Evolutionary conservation across 768 basidiomycete species (phyloP).

Genomic region (Boletus subcaerulescens): DNA sequence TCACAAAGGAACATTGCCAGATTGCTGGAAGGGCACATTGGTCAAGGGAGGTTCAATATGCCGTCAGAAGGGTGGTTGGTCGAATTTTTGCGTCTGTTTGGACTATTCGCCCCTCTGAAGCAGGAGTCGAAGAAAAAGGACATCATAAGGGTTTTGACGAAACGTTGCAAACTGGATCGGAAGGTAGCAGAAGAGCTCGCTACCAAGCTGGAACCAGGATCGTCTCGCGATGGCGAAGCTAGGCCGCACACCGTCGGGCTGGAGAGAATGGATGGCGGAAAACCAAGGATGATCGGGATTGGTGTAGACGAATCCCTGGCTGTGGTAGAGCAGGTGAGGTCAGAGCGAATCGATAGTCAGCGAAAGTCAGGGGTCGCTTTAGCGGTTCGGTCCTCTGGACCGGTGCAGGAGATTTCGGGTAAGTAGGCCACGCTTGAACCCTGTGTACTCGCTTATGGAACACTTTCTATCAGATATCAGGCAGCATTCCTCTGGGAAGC

Average conservation of each 20-base stretch:
- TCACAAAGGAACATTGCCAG: constrained; percentile 18
- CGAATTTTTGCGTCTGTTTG: constrained; percentile 25
- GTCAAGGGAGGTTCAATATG: constrained; percentile 23
- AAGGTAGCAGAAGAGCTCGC: constrained; percentile 23
- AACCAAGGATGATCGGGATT: neutral
- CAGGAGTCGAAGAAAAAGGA: constrained; percentile 22
- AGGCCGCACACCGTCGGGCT: neutral
- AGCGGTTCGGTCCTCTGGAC: neutral
- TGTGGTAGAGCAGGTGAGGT: too few relatives aligned
- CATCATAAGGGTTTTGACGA: constrained; percentile 23
- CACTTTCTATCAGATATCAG: too few relatives aligned
- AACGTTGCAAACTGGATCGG: constrained; percentile 26
- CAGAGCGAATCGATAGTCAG: neutral
- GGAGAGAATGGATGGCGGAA: neutral
- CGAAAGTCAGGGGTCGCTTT: too few relatives aligned
- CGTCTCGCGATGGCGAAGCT: neutral
- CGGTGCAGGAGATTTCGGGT: too few relatives aligned
- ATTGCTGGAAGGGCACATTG: constrained; percentile 14
- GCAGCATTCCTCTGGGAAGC: too few relatives aligned
- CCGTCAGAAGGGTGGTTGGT: constrained; percentile 24
- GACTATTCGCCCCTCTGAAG: constrained; percentile 23
- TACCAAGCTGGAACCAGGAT: constrained; percentile 8
- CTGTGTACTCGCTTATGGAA: too few relatives aligned
- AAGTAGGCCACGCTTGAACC: too few relatives aligned
- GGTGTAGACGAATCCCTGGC: neutral